These are phyloP conservation scores for Leptodermis oblonga DNA, from an alignment of 257 asterid genomes.

Conservation along the genomic window DNA sequence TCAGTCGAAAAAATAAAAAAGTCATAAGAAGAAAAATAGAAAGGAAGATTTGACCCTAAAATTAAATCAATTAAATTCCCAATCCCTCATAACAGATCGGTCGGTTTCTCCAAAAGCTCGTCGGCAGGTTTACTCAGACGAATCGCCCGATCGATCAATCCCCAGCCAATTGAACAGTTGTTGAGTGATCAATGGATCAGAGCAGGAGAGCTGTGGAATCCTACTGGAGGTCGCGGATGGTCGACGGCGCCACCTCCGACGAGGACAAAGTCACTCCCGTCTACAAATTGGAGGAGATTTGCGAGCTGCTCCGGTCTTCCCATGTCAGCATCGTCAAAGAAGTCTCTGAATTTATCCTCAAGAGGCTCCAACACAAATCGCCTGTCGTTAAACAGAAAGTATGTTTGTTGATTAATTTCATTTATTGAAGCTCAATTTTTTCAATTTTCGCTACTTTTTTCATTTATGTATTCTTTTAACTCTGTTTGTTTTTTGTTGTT, in stretches of 20 bases:
- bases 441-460: too few relatives aligned
- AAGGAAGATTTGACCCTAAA: not conserved
- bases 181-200: slow-evolving; percentile 65
- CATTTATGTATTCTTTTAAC: too few relatives aligned
- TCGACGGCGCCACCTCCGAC: slow-evolving; percentile 85
- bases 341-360: slow-evolving; percentile 78
- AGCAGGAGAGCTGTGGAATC: slow-evolving; percentile 99
- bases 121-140: not conserved
- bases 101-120: not conserved
- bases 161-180: not conserved
- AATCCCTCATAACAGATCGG: not conserved
- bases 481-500: too few relatives aligned
- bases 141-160: not conserved
- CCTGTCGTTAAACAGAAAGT: slow-evolving; percentile 91
- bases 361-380: slow-evolving; percentile 92
- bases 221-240: slow-evolving; percentile 84
- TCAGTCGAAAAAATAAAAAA: not conserved
- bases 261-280: slow-evolving; percentile 98
- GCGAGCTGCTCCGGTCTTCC: slow-evolving; percentile 81
- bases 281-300: slow-evolving; percentile 88
- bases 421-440: not conserved
- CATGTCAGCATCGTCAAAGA: slow-evolving; percentile 81
- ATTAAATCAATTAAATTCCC: not conserved
- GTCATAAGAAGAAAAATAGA: not conserved
- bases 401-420: not conserved